These are phyloP conservation scores for Cyberlindnera meyerae DNA, from an alignment of 805 yeast species.

Conservation along the genomic window DNA sequence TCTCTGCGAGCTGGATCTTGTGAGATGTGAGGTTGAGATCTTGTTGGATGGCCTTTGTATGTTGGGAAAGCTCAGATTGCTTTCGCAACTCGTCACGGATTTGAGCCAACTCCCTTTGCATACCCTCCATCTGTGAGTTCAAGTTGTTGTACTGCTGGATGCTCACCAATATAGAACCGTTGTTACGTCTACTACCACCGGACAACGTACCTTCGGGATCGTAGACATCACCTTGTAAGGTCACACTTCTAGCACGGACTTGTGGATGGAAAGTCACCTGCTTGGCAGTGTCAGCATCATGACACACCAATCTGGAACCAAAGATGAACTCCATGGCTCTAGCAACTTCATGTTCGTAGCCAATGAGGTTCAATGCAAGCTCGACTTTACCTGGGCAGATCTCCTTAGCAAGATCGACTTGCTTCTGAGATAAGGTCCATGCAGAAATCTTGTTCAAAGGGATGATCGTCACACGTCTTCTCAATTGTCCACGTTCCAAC, in stretches of 20 bases:
- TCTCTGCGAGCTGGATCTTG: slow-evolving; percentile 50
- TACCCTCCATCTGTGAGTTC: slow-evolving; percentile 32
- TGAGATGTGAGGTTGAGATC: slow-evolving; percentile 54
- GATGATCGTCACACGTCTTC: slow-evolving; percentile 82
- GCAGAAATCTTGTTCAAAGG: slow-evolving; percentile 85
- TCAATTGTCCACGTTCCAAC: slow-evolving; percentile 70
- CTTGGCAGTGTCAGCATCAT: slow-evolving; percentile 84
- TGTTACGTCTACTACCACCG: slow-evolving; percentile 79
- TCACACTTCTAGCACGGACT: slow-evolving; percentile 76
- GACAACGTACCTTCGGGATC: slow-evolving; percentile 95
- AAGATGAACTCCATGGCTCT: slow-evolving; percentile 90
- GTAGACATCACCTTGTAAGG: slow-evolving; percentile 88
- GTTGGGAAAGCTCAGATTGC: slow-evolving; percentile 40
- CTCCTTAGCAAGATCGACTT: slow-evolving; percentile 62
- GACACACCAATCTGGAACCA: slow-evolving; percentile 84
- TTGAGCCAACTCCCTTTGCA: slow-evolving; percentile 39
- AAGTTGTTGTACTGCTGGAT: slow-evolving; percentile 60
- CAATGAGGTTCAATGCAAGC: slow-evolving; percentile 77
- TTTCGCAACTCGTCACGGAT: slow-evolving; percentile 37
- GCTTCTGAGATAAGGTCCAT: slow-evolving; percentile 44
- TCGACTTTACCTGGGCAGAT: slow-evolving; percentile 83
- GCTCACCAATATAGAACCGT: slow-evolving; percentile 53
- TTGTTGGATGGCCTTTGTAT: slow-evolving; percentile 53
- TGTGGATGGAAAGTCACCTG: slow-evolving; percentile 81
- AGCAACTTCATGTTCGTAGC: slow-evolving; percentile 62